Evolutionary conservation across 2,329 filamentous ascomycete genomes (phyloP).

Genomic region (Pyrenophora tritici-repentis): DNA sequence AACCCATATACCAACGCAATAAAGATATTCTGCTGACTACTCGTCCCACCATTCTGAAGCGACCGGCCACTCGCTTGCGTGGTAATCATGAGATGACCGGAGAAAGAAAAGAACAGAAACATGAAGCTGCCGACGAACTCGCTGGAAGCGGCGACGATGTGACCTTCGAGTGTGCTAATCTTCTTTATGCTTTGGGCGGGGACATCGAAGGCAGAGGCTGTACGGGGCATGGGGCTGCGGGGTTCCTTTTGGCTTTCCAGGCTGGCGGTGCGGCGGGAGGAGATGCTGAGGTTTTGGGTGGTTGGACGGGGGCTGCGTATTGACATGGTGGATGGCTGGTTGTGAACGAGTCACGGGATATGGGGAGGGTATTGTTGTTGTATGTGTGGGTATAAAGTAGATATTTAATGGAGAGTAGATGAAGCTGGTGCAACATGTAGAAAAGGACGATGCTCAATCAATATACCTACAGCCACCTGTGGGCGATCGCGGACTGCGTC

Average conservation of each 20-base stretch:
- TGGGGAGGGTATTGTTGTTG: no score
- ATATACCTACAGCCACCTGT: background rate
- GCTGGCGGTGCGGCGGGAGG: constrained; percentile 9
- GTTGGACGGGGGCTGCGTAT: constrained; percentile 1
- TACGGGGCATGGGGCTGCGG: background rate
- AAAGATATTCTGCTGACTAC: constrained; percentile 31
- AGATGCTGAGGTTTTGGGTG: constrained; percentile 13
- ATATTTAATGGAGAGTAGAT: no score
- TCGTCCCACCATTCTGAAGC: constrained; percentile 18
- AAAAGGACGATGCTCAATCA: background rate
- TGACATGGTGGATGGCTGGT: constrained; percentile 10
- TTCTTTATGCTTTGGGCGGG: constrained; percentile 8
- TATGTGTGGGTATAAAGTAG: no score
- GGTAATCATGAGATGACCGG: constrained; percentile 33
- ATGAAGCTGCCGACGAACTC: constrained; percentile 42
- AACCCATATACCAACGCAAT: constrained; percentile 40
- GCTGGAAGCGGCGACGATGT: constrained; percentile 33
- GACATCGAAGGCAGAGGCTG: constrained; percentile 3
- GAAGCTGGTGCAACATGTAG: no score
- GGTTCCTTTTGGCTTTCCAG: background rate
- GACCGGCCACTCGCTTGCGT: constrained; percentile 23
- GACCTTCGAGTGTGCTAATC: constrained; percentile 17
- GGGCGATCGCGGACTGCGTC: background rate
- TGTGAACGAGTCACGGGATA: background rate
- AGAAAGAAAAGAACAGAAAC: constrained; percentile 40